These are phyloP conservation scores for Fusarium sulawesiense DNA, from an alignment of 2,329 filamentous ascomycete species.

Conservation along the genomic window DNA sequence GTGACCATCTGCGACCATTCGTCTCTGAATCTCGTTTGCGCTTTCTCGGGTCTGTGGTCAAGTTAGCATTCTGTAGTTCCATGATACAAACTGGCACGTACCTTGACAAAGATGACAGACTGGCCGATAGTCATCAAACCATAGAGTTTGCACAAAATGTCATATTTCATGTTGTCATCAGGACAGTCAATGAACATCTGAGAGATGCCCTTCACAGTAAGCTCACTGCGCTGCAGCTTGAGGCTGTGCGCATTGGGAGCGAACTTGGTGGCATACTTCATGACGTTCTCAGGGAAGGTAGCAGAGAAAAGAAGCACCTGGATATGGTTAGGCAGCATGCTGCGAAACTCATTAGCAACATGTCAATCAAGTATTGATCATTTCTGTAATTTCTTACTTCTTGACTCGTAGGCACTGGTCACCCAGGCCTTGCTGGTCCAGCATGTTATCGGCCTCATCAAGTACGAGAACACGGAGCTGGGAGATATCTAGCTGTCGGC, in stretches of 20 bases:
- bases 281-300: constrained; percentile 88
- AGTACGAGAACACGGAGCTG: constrained; percentile 86
- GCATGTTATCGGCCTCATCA: constrained; percentile 98
- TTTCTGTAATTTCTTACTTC: constrained; percentile 61
- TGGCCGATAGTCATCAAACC: constrained; percentile 96
- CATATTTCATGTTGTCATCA: constrained; percentile 84
- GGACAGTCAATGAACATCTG: constrained; percentile 98
- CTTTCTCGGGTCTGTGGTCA: constrained; percentile 79
- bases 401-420: constrained; percentile 96
- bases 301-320: constrained; percentile 97
- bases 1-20: constrained; percentile 90
- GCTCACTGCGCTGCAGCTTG: constrained; percentile 87
- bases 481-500: constrained; percentile 76
- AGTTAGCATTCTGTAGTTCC: constrained; percentile 27
- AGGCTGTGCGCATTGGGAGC: constrained; percentile 88
- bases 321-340: constrained; percentile 77
- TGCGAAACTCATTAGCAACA: constrained; percentile 55
- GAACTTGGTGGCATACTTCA: constrained; percentile 84
- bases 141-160: constrained; percentile 90
- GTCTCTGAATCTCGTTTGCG: constrained; percentile 83
- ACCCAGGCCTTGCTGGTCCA: constrained; percentile 93
- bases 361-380: not conserved
- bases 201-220: constrained; percentile 96
- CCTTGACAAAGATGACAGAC: constrained; percentile 97
- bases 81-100: constrained; percentile 53